A percentile compares a stretch with the other conserved stretches of the same genome.
phyloP scores from a whole-genome alignment of 495 filamentous ascomycete genomes.

The Terfezia boudieri region DNA sequence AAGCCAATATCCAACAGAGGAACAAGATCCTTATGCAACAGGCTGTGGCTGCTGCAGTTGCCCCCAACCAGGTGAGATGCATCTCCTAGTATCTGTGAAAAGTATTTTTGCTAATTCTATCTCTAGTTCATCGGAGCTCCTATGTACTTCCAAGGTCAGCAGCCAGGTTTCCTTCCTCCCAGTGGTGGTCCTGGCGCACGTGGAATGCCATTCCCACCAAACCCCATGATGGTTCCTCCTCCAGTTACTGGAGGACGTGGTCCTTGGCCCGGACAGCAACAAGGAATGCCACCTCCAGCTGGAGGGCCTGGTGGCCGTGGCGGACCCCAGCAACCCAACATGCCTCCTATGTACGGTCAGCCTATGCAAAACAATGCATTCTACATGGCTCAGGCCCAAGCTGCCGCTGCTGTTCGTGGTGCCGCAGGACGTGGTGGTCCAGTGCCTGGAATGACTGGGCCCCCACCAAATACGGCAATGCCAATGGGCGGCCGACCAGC shows the following conservation, averaged over 20 bases:
- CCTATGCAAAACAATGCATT: conserved; percentile 22
- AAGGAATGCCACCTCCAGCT: conserved; percentile 21
- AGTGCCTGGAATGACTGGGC: background rate
- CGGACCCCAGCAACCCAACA: conserved; percentile 25
- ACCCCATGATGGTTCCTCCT: conserved; percentile 65
- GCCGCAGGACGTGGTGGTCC: conserved; percentile 14
- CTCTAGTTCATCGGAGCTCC: background rate
- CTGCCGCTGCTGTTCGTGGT: conserved; percentile 10
- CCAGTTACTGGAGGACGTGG: conserved; percentile 28
- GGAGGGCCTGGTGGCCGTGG: conserved; percentile 34
- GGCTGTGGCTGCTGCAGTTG: conserved; percentile 74
- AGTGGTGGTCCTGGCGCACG: conserved; percentile 38
- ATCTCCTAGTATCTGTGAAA: conserved; percentile 32
- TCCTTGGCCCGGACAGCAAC: conserved; percentile 13
- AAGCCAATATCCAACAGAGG: conserved; percentile 96
- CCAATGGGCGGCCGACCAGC: background rate
- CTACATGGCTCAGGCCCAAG: conserved; percentile 6
- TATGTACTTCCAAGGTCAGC: conserved; percentile 71
- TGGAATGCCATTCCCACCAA: conserved; percentile 64
- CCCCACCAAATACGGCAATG: background rate
- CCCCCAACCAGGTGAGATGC: conserved; percentile 50
- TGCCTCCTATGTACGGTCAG: conserved; percentile 22
- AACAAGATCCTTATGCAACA: conserved; percentile 98
- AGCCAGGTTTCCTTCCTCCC: conserved; percentile 43
- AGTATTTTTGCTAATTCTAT: conserved; percentile 19